Evolutionary conservation across 2,329 filamentous ascomycete species (phyloP).

Genomic region (Phialophora verrucosa): DNA sequence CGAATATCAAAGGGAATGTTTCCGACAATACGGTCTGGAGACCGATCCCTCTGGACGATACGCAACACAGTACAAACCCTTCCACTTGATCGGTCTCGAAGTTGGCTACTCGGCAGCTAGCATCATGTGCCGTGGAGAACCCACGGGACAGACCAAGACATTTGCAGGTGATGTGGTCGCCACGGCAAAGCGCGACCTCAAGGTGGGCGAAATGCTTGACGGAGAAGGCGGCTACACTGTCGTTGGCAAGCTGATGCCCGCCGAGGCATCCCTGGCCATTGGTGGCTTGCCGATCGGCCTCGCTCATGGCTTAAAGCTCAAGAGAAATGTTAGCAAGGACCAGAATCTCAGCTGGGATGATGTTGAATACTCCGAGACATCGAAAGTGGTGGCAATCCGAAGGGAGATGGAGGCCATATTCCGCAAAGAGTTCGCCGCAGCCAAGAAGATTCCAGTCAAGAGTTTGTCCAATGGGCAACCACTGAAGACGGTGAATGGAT

Average conservation of each 20-base stretch:
- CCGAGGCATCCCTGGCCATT: conserved; percentile 49
- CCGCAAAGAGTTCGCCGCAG: conserved; percentile 20
- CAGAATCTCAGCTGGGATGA: conserved; percentile 53
- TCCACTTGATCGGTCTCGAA: conserved; percentile 56
- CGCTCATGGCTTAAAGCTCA: conserved; percentile 52
- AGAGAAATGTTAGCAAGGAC: conserved; percentile 50
- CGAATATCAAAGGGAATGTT: conserved; percentile 59
- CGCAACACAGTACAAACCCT: conserved; percentile 56
- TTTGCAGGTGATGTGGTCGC: conserved; percentile 55
- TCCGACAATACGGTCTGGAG: conserved; percentile 58
- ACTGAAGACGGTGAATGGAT: too few species aligned
- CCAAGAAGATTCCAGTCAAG: too few species aligned
- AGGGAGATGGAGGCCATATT: conserved; percentile 54
- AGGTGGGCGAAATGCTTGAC: conserved; percentile 53
- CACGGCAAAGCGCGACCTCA: conserved; percentile 54
- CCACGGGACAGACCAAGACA: conserved; percentile 53
- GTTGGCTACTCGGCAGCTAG: conserved; percentile 53
- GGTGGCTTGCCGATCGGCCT: conserved; percentile 53
- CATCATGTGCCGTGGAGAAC: conserved; percentile 55
- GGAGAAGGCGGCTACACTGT: conserved; percentile 55
- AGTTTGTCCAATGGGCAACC: too few species aligned
- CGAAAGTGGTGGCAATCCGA: conserved; percentile 49
- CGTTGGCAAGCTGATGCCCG: conserved; percentile 53
- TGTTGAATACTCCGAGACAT: conserved; percentile 51
- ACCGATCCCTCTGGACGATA: conserved; percentile 52